Percentiles rank a stretch among this genome's conserved stretches.
Evolutionary conservation across 2,329 filamentous ascomycete species (phyloP).

Genomic region (Cercospora nicotianae): DNA sequence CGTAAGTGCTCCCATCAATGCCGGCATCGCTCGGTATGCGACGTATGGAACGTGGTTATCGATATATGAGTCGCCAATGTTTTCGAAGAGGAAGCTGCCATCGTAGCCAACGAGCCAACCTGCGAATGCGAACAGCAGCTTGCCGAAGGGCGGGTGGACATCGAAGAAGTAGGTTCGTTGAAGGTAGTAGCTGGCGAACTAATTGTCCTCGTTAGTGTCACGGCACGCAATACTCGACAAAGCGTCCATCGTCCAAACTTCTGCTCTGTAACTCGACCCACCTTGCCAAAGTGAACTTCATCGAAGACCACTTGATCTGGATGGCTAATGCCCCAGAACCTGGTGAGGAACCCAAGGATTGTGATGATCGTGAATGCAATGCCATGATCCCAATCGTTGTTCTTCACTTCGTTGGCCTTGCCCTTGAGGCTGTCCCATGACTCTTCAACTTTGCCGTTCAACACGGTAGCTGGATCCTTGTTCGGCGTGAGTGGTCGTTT

Average conservation of each 20-base stretch:
- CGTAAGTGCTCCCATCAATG: constrained; percentile 85
- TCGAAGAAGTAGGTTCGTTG: constrained; percentile 99
- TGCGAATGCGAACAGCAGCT: constrained; percentile 94
- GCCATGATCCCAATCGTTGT: constrained; percentile 75
- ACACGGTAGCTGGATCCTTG: constrained; percentile 16
- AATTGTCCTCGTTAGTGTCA: constrained; percentile 1
- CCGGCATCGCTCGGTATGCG: constrained; percentile 89
- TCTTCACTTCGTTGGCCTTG: constrained; percentile 31
- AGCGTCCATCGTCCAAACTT: constrained; percentile 1
- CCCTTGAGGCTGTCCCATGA: constrained; percentile 44
- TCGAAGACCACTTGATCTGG: constrained; percentile 98
- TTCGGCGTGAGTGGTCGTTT: constrained; percentile 31
- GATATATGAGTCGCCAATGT: constrained; percentile 98
- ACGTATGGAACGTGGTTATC: constrained; percentile 96
- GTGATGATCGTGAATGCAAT: constrained; percentile 76
- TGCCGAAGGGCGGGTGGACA: constrained; percentile 96
- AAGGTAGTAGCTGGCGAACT: constrained; percentile 72
- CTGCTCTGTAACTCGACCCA: constrained; percentile 46
- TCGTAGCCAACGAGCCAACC: constrained; percentile 98
- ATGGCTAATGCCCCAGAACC: constrained; percentile 95
- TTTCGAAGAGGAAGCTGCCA: constrained; percentile 96
- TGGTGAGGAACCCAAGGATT: constrained; percentile 78
- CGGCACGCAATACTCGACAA: neutral
- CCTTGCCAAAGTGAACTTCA: constrained; percentile 99
- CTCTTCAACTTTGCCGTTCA: constrained; percentile 40